Percentiles rank a stretch among this genome's conserved stretches.
These are phyloP conservation scores for Neurospora terricola DNA, from an alignment of 495 filamentous ascomycete genomes.

Conservation along the genomic window DNA sequence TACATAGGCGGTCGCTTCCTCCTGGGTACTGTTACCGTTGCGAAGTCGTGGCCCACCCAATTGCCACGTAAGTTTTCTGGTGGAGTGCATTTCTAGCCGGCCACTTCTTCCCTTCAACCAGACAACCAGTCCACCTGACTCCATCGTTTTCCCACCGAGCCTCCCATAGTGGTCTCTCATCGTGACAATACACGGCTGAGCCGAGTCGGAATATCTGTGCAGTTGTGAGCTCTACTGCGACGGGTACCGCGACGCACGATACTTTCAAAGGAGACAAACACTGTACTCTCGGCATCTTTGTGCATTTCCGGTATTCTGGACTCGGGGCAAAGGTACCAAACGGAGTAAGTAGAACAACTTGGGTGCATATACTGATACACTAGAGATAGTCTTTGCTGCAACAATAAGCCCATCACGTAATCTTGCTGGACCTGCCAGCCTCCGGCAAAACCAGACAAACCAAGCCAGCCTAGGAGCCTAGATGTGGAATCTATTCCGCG, in stretches of 20 bases:
- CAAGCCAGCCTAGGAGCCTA: not conserved
- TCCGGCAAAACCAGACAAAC: not conserved
- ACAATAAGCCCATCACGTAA: not conserved
- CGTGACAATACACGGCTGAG: not conserved
- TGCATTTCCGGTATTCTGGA: not conserved
- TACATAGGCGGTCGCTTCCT: not conserved
- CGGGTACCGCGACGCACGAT: not conserved
- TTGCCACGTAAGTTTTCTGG: not conserved
- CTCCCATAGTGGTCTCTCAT: no score
- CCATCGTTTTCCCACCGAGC: not conserved
- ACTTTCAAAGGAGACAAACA: not conserved
- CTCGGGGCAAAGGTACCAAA: not conserved
- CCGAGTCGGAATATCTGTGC: not conserved
- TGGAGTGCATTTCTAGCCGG: not conserved
- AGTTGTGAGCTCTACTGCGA: not conserved
- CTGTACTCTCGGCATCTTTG: not conserved
- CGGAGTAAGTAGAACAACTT: not conserved
- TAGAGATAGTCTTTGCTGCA: not conserved
- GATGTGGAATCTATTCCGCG: not conserved
- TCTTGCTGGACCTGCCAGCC: not conserved
- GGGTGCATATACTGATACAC: not conserved
- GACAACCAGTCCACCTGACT: not conserved
- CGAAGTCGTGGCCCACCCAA: not conserved
- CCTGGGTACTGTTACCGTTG: no score
- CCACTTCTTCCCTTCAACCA: not conserved